These are phyloP conservation scores for Amniculicola lignicola DNA, from an alignment of 495 filamentous ascomycete species.

Conservation along the genomic window DNA sequence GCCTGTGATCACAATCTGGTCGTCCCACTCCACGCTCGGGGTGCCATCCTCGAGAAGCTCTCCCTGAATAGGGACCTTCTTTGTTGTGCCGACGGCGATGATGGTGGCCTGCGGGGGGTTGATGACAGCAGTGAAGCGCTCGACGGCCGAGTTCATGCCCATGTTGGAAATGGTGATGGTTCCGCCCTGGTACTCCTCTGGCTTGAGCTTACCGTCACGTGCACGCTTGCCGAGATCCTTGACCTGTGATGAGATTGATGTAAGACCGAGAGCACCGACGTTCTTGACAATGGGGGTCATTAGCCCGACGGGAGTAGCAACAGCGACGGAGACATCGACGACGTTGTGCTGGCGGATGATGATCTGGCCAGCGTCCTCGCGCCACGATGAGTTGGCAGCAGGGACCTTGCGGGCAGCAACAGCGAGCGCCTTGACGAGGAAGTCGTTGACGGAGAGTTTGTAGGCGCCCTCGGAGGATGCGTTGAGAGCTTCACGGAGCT, in stretches of 20 bases:
- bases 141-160: slow-evolving; percentile 97
- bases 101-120: slow-evolving; percentile 98
- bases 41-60: slow-evolving; percentile 76
- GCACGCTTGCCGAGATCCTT: slow-evolving; percentile 97
- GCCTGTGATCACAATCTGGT: slow-evolving; percentile 89
- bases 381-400: slow-evolving; percentile 93
- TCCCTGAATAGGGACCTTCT: slow-evolving; percentile 87
- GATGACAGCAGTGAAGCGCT: slow-evolving; percentile 98
- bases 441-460: slow-evolving; percentile 99
- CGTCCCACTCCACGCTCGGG: slow-evolving; percentile 79
- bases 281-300: slow-evolving; percentile 96
- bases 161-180: slow-evolving; percentile 99
- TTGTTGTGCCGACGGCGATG: slow-evolving; percentile 87
- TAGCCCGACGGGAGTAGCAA: slow-evolving; percentile 88
- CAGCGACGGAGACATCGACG: slow-evolving; percentile 90
- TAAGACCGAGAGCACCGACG: slow-evolving; percentile 77
- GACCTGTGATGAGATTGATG: slow-evolving; percentile 80
- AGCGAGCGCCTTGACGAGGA: slow-evolving; percentile 94
- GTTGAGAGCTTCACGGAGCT: slow-evolving; percentile 94
- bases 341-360: slow-evolving; percentile 88
- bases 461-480: slow-evolving; percentile 82
- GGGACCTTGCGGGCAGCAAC: slow-evolving; percentile 89
- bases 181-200: slow-evolving; percentile 98
- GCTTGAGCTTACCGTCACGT: slow-evolving; percentile 96
- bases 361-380: slow-evolving; percentile 65